A percentile compares a stretch with the other conserved stretches of the same genome.
Evolutionary conservation across 345 rosid species (phyloP).

Genomic region (Sisymbrium altissimum): DNA sequence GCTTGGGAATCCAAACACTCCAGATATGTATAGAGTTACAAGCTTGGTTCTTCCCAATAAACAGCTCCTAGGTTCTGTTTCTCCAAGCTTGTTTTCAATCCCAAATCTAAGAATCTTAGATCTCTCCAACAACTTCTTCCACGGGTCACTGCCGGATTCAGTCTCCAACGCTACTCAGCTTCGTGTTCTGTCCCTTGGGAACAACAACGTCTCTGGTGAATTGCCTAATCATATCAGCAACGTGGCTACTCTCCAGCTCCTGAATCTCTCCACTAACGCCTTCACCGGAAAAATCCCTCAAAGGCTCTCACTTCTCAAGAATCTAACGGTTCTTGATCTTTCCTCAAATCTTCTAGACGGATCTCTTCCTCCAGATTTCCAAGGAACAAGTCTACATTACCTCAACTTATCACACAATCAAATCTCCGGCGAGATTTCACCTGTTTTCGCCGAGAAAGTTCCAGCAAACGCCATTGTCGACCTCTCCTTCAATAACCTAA

Average conservation of each 20-base stretch:
- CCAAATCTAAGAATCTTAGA: constrained; percentile 50
- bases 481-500: constrained; percentile 80
- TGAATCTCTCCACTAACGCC: constrained; percentile 76
- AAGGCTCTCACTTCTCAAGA: constrained; percentile 44
- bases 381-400: constrained; percentile 52
- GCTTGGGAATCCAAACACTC: constrained; percentile 37
- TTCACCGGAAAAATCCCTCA: constrained; percentile 62
- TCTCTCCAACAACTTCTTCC: constrained; percentile 61
- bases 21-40: constrained; percentile 58
- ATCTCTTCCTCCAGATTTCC: constrained; percentile 55
- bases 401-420: constrained; percentile 73
- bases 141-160: constrained; percentile 57
- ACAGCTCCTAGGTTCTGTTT: constrained; percentile 60
- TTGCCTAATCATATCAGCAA: constrained; percentile 41
- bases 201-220: constrained; percentile 59
- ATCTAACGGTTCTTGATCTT: constrained; percentile 63
- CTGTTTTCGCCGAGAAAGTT: constrained; percentile 44
- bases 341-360: constrained; percentile 73
- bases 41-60: constrained; percentile 51
- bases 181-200: constrained; percentile 46
- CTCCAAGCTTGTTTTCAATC: constrained; percentile 45
- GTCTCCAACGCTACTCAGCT: constrained; percentile 51
- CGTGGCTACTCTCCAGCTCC: constrained; percentile 41
- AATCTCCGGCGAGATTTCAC: constrained; percentile 58
- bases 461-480: constrained; percentile 60